Evolutionary conservation across 768 basidiomycete species (phyloP), one percentile per base, ranked within the genome.

Genomic region (Lactarius sanguifluus): DNA sequence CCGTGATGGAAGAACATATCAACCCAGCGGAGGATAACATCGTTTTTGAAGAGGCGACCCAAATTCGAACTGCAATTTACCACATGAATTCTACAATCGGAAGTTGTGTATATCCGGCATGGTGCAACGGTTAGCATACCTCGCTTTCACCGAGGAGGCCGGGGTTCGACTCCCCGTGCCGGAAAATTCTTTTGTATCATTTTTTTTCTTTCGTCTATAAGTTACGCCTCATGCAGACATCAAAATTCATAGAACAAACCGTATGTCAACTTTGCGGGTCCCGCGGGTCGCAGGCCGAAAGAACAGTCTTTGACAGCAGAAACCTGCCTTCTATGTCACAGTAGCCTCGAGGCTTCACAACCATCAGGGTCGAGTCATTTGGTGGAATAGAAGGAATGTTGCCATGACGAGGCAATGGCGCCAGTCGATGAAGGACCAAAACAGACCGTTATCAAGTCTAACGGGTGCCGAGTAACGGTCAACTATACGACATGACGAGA

Each of bases 161-260:
- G 66, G 66, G 66, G 66, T 67, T 67, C 66, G 66, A 67, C 41
- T 67, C 66, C 66, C 66, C 66, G 66, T 64, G 64, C 64, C 66
- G 66, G 62, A 67, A 63, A 16, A 1, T 25, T 41, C 58, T 66
- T 47, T 58, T 38, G 57, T 23, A 3, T 38, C n/a, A 1, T 38
- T 7, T 5, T 23, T 5, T 16, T 15, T 25, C 8, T 36, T 32
- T 23, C 15, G 20, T 10, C 23, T 58, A 38, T 40, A n/a, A n/a
- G n/a, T n/a, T n/a, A n/a, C n/a, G 9, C n/a, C 30, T 58, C 25
- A 23, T 9, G 47, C 5, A 54, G 18, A 45, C 20, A n/a, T 12
- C 9, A 20, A n/a, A 43, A 43, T 41, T 18, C 16, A 43, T 20
- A 9, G 41, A 18, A 43, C 6, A 43, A 43, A 43, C 18, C 5